Evolutionary conservation across 257 asterid species (phyloP).

Genomic region (Gynochthodes officinalis): DNA sequence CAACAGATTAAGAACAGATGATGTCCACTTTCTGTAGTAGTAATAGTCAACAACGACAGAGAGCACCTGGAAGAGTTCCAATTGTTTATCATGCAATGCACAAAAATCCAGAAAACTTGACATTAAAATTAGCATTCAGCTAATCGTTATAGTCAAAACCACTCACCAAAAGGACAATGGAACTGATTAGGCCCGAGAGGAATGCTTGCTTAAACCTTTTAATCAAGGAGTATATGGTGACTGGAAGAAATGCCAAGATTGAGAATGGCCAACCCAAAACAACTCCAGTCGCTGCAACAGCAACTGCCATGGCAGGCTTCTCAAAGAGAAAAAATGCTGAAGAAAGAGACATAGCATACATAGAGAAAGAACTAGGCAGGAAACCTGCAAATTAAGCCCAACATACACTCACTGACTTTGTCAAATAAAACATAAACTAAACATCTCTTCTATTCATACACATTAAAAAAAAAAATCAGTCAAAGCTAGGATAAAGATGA

Average conservation of each 20-base stretch:
- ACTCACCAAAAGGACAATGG: conserved; percentile 66
- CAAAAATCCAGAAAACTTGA: background rate
- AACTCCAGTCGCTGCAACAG: conserved; percentile 83
- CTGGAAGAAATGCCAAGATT: conserved; percentile 86
- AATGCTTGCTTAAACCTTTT: conserved; percentile 62
- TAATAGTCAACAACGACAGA: conserved; percentile 68
- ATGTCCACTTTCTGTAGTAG: conserved; percentile 88
- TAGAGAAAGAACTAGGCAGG: conserved; percentile 95
- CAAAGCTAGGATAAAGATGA: background rate
- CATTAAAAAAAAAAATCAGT: background rate
- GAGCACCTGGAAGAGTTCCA: conserved; percentile 51
- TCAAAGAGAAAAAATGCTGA: conserved; percentile 83
- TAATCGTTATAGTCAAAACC: conserved; percentile 8
- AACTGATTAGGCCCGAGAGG: conserved; percentile 62
- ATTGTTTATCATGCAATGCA: conserved; percentile 15
- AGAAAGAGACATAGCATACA: conserved; percentile 95
- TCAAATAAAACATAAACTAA: background rate
- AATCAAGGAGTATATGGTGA: conserved; percentile 66
- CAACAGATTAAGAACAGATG: conserved; percentile 85
- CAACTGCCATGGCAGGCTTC: conserved; percentile 86
- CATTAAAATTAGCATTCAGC: background rate
- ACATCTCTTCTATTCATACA: too few species aligned
- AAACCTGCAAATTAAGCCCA: conserved; percentile 59
- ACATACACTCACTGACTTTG: background rate
- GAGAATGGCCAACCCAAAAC: conserved; percentile 99